Base-by-base conservation (phyloP, 2,329 filamentous ascomycete genomes). In the Fonsecaea pugnacius region DNA sequence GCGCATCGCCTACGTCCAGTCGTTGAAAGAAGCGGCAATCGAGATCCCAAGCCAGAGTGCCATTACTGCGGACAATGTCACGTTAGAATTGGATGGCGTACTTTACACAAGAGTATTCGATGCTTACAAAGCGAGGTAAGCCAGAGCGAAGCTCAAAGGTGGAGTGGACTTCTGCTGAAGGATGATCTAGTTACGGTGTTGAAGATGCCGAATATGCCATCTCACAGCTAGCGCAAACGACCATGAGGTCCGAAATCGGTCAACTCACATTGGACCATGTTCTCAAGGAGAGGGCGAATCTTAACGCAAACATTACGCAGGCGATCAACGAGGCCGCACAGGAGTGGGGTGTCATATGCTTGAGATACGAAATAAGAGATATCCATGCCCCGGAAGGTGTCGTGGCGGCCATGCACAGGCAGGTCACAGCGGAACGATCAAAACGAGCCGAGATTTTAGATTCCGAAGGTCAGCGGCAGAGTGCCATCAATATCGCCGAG, bases 201-300 rank as follows among this genome's bases (percentile, higher is more conserved):
- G 95, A 99, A 80, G 95, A 99, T 75, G 94, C 95, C 67, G 95
- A 99, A 77, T 99, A 99, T 78, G 95, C 95, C 78, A 98, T 99
- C 76, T 95, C 91, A 8, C 95, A 99, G 76, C 89, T 99, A 53
- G 95, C 95, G 16, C 95, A 99, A 80, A 99, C 95, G 10, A 98
- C 95, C 0, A 99, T 99, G 95, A 92, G 95, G 73, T 96, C 91
- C 74, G 95, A 99, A 79, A 99, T 99, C 73, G 95, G 95, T 69
- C 95, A 98, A 78, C 85, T 99, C 65, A 91, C 92, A 0, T 90
- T 99, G 72, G 95, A 99, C 78, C 94, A 99, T 79, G 95, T 99
- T 51, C 86, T 99, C 64, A 98, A 98, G 78, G 95, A 99, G 83
- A 92, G 95, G 69, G 92, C 93, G 2, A 91, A 92, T 21, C 88